Evolutionary conservation across 148 eudicot species (phyloP).

Genomic region (Heliamphora exappendiculata): DNA sequence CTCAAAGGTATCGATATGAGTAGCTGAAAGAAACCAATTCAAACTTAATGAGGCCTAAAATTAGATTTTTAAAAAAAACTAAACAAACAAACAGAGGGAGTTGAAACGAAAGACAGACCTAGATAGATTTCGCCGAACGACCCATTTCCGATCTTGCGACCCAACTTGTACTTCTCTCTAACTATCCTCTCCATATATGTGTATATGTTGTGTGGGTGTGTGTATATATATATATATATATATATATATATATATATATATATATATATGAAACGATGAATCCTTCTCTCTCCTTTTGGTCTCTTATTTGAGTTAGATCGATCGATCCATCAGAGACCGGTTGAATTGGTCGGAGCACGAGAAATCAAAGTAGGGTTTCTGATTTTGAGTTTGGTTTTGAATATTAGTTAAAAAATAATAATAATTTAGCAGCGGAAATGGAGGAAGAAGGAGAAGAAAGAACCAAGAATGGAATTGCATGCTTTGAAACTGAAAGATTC

Average conservation of each 20-base stretch:
- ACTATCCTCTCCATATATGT: neutral
- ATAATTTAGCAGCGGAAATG: too few relatives aligned
- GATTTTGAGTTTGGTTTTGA: neutral
- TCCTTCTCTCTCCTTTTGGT: neutral
- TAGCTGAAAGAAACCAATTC: constrained; percentile 33
- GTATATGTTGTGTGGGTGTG: too few relatives aligned
- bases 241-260: too few relatives aligned
- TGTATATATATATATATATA: too few relatives aligned
- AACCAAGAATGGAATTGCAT: too few relatives aligned
- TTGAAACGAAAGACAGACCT: neutral
- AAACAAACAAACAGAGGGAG: neutral
- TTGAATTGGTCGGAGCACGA: neutral
- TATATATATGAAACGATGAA: neutral
- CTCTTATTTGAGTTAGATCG: neutral
- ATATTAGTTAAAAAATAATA: too few relatives aligned
- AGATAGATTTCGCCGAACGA: constrained; percentile 5
- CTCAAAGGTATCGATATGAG: constrained; percentile 53
- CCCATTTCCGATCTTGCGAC: constrained; percentile 4
- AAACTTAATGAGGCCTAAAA: neutral
- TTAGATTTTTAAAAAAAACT: neutral
- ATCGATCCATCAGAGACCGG: neutral
- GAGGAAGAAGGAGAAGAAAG: too few relatives aligned
- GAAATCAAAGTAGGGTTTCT: neutral
- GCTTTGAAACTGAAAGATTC: too few relatives aligned
- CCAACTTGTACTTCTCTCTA: neutral